phyloP scores from a whole-genome alignment of 2,329 filamentous ascomycete genomes.

The Diaporthe ilicicola region DNA sequence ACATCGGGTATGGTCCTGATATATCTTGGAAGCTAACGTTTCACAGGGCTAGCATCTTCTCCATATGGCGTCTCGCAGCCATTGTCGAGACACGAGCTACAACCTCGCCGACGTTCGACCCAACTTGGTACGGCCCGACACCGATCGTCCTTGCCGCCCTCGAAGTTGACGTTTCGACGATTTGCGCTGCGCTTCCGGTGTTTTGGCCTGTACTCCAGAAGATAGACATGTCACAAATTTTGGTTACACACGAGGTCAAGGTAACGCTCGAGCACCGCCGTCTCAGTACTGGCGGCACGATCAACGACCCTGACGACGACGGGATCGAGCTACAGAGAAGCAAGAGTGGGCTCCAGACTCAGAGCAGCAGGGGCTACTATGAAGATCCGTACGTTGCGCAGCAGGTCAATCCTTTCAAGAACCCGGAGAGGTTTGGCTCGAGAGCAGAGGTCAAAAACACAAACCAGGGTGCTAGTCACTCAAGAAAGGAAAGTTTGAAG shows the following conservation, averaged over 20 bases:
- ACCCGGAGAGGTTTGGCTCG: constrained; percentile 7
- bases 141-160: constrained; percentile 45
- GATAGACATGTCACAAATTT: constrained; percentile 16
- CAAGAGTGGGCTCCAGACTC: constrained; percentile 13
- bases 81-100: constrained; percentile 42
- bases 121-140: constrained; percentile 46
- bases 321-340: constrained; percentile 29
- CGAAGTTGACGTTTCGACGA: constrained; percentile 41
- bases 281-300: constrained; percentile 7
- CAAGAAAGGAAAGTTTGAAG: constrained; percentile 2
- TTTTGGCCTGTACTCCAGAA: constrained; percentile 36
- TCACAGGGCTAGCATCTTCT: constrained; percentile 42
- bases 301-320: constrained; percentile 21
- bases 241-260: constrained; percentile 30
- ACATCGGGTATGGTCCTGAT: background rate
- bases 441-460: constrained; percentile 9
- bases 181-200: constrained; percentile 27
- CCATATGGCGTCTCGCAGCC: constrained; percentile 44
- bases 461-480: background rate
- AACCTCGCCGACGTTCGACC: constrained; percentile 46
- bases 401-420: constrained; percentile 29
- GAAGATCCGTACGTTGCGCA: constrained; percentile 25
- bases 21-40: background rate
- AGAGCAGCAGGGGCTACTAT: constrained; percentile 6
- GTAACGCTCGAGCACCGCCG: constrained; percentile 27